Percentiles rank a stretch among this genome's conserved stretches.
phyloP scores from a whole-genome alignment of 768 basidiomycete genomes.

The Postia placenta region DNA sequence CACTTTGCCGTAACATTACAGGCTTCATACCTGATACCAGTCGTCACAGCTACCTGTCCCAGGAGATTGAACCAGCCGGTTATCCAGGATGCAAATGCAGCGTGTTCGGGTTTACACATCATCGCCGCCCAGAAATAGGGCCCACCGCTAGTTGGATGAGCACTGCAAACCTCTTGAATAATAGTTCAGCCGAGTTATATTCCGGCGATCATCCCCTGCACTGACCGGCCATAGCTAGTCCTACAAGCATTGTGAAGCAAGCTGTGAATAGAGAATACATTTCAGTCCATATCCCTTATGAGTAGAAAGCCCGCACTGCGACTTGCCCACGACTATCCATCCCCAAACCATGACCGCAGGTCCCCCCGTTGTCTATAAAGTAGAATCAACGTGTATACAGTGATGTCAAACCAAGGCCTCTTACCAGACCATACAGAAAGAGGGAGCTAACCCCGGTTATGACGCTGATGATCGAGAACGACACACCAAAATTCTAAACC shows the following conservation, averaged over 20 bases:
- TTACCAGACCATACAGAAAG: conserved; percentile 62
- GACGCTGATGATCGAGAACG: conserved; percentile 72
- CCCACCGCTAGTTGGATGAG: conserved; percentile 67
- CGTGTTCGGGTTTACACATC: conserved; percentile 50
- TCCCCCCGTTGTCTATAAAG: conserved; percentile 59
- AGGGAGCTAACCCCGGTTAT: conserved; percentile 69
- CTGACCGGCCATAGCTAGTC: conserved; percentile 69
- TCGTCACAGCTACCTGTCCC: conserved; percentile 73
- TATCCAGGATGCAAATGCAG: conserved; percentile 67
- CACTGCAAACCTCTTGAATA: conserved; percentile 39
- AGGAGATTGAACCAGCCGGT: conserved; percentile 73
- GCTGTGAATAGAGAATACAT: conserved; percentile 18
- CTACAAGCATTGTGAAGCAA: conserved; percentile 65
- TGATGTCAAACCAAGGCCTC: conserved; percentile 14
- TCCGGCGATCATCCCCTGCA: not conserved
- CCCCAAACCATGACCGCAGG: conserved; percentile 78
- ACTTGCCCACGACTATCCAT: conserved; percentile 57
- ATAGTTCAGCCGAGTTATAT: not conserved
- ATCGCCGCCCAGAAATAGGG: conserved; percentile 84
- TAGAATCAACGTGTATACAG: not conserved
- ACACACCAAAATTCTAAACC: conserved; percentile 62
- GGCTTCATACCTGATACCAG: conserved; percentile 51
- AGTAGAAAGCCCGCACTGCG: not conserved
- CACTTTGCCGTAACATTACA: not conserved
- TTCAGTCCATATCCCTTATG: not conserved